A percentile compares a stretch with the other conserved stretches of the same genome.
These are phyloP conservation scores for Scheffersomyces spartinae DNA, from an alignment of 805 yeast genomes.

Conservation along the genomic window DNA sequence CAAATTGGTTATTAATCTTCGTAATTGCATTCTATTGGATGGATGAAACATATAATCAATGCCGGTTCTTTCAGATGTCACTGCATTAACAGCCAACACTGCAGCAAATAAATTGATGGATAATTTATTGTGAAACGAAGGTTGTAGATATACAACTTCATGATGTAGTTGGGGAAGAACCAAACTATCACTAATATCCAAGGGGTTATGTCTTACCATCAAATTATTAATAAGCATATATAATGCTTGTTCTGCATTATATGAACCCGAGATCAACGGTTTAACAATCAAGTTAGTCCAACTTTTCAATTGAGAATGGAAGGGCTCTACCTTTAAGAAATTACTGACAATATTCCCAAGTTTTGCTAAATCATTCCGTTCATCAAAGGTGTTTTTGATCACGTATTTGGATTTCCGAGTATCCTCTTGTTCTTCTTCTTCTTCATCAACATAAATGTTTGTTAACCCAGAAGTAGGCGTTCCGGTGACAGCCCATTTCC, in stretches of 20 bases:
- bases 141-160: constrained; percentile 44
- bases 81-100: constrained; percentile 62
- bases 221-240: constrained; percentile 32
- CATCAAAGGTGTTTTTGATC: constrained; percentile 39
- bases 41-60: constrained; percentile 65
- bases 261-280: constrained; percentile 32
- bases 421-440: constrained; percentile 7
- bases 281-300: constrained; percentile 38
- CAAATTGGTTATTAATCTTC: constrained; percentile 46
- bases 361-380: constrained; percentile 39
- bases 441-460: constrained; percentile 37
- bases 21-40: constrained; percentile 38
- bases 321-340: constrained; percentile 50
- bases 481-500: constrained; percentile 68
- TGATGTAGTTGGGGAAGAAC: constrained; percentile 48
- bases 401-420: constrained; percentile 21
- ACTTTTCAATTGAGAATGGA: constrained; percentile 31
- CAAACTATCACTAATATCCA: constrained; percentile 44
- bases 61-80: constrained; percentile 57
- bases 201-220: constrained; percentile 44
- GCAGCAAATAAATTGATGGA: constrained; percentile 56
- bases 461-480: constrained; percentile 69
- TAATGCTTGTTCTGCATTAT: constrained; percentile 32
- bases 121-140: constrained; percentile 50
- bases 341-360: constrained; percentile 41